Conservation (phyloP, 495 filamentous ascomycete genomes). For the Penicillium psychrofluorescens region DNA sequence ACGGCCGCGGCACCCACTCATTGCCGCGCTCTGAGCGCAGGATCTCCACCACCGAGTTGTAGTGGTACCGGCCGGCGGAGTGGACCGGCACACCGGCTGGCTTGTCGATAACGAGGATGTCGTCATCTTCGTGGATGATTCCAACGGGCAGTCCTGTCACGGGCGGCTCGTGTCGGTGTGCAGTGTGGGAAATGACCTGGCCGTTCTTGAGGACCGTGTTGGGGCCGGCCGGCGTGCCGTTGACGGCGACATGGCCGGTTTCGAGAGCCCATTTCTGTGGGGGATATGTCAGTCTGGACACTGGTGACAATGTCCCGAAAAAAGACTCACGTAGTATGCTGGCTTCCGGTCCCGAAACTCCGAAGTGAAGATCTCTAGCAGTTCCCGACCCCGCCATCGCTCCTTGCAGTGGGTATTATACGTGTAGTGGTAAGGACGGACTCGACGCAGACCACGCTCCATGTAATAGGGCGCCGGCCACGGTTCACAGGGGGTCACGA, state of each 20-base stretch:
- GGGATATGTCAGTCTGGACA: constrained; percentile 4
- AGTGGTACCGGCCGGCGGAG: constrained; percentile 89
- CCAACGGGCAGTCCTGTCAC: constrained; percentile 72
- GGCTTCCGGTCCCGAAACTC: constrained; percentile 74
- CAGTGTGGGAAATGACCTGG: constrained; percentile 83
- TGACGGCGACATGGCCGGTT: constrained; percentile 62
- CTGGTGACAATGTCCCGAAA: neutral
- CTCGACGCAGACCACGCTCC: constrained; percentile 70
- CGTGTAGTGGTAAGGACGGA: constrained; percentile 85
- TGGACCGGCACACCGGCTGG: constrained; percentile 92
- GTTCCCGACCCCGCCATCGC: constrained; percentile 68
- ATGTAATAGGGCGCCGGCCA: constrained; percentile 68
- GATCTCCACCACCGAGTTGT: constrained; percentile 90
- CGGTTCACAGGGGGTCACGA: constrained; percentile 56
- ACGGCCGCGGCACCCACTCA: constrained; percentile 70
- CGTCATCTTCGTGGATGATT: constrained; percentile 82
- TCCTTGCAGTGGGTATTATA: constrained; percentile 93
- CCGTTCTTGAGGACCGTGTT: constrained; percentile 64
- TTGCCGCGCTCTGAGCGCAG: constrained; percentile 69
- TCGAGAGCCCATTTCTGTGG: constrained; percentile 69
- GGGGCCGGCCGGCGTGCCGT: constrained; percentile 55
- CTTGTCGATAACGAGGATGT: constrained; percentile 93
- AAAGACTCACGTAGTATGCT: constrained; percentile 72
- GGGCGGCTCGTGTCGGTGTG: constrained; percentile 94
- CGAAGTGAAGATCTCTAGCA: constrained; percentile 73